Evolutionary conservation across 495 filamentous ascomycete species (phyloP).

Genomic region (Neurospora cerealis): DNA sequence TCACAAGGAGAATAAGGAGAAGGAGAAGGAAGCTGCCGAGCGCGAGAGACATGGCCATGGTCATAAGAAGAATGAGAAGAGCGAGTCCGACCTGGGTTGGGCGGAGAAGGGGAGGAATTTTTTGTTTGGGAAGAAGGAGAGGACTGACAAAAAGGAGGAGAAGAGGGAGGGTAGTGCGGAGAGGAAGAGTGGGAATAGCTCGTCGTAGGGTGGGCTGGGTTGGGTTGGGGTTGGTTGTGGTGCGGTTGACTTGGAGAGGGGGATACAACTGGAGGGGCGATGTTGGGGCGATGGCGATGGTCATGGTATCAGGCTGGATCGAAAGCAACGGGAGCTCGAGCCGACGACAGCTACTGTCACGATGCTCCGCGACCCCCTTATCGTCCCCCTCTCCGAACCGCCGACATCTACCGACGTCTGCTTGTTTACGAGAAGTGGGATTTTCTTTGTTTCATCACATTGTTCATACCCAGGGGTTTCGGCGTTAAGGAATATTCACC

Average conservation of each 20-base stretch:
- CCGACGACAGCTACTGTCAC: neutral
- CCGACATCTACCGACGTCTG: neutral
- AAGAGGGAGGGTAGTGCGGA: neutral
- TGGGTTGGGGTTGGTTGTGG: neutral
- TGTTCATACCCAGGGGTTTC: neutral
- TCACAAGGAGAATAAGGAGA: constrained; percentile 3
- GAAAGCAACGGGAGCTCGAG: no score
- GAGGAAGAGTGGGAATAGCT: neutral
- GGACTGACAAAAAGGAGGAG: neutral
- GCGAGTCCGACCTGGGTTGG: constrained; percentile 35
- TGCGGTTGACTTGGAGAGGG: neutral
- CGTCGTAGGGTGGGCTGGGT: no score
- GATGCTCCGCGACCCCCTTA: neutral
- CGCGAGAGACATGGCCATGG: constrained; percentile 1
- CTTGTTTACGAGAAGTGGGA: neutral
- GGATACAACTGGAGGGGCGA: neutral
- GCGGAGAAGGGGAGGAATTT: constrained; percentile 46
- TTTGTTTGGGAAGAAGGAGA: constrained; percentile 40
- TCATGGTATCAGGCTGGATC: neutral
- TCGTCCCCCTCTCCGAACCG: neutral
- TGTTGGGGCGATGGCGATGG: neutral
- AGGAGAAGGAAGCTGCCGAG: constrained; percentile 4
- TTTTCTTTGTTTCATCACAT: neutral
- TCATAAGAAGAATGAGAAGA: constrained; percentile 21
- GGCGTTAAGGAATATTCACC: neutral